These are phyloP conservation scores for Chiua virens DNA, from an alignment of 768 basidiomycete genomes.

Conservation along the genomic window DNA sequence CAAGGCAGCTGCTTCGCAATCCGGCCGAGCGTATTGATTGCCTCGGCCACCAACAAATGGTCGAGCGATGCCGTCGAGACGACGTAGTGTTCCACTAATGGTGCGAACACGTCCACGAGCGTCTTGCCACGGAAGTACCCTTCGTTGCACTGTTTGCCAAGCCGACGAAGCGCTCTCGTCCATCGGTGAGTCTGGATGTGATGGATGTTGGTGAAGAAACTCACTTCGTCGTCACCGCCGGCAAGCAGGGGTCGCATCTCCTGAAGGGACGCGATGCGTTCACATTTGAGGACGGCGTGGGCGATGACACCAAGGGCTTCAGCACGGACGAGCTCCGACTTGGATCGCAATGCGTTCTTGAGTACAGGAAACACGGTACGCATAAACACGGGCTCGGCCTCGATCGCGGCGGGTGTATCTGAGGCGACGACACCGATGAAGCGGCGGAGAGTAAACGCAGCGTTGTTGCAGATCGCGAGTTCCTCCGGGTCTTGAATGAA, in stretches of 20 bases:
- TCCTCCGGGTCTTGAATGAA: slow-evolving; percentile 90
- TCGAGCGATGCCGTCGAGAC: slow-evolving; percentile 59
- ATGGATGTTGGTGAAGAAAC: slow-evolving; percentile 94
- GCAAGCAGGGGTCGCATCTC: slow-evolving; percentile 85
- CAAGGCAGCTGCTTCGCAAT: slow-evolving; percentile 78
- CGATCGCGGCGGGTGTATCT: slow-evolving; percentile 32
- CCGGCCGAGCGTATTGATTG: slow-evolving; percentile 74
- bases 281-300: slow-evolving; percentile 67
- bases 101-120: slow-evolving; percentile 80
- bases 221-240: slow-evolving; percentile 89
- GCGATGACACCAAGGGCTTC: slow-evolving; percentile 82
- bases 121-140: slow-evolving; percentile 66
- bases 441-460: slow-evolving; percentile 70
- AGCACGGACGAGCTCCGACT: slow-evolving; percentile 81
- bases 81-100: slow-evolving; percentile 83
- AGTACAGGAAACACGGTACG: slow-evolving; percentile 73
- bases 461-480: slow-evolving; percentile 79
- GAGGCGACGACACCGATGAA: slow-evolving; percentile 64
- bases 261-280: slow-evolving; percentile 55
- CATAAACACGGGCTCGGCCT: slow-evolving; percentile 56
- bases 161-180: slow-evolving; percentile 79
- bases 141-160: slow-evolving; percentile 73
- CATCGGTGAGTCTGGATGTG: slow-evolving; percentile 93
- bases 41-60: slow-evolving; percentile 89
- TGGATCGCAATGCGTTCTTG: slow-evolving; percentile 76